A percentile compares a stretch with the other conserved stretches of the same genome.
Evolutionary conservation across 1,284 basidiomycete genomes (phyloP).

Genomic region (Amylostereum chailletii): DNA sequence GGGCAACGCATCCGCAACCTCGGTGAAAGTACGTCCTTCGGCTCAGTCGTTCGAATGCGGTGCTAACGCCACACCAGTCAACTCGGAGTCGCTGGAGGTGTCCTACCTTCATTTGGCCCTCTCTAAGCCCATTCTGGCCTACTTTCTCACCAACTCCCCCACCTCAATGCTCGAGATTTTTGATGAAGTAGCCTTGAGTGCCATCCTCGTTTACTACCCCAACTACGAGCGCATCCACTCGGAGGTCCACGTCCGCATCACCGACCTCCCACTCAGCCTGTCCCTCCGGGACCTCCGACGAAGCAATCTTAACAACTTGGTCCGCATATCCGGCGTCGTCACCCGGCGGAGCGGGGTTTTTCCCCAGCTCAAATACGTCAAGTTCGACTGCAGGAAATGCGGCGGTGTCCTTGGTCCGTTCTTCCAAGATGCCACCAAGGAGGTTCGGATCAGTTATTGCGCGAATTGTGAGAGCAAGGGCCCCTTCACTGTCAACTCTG

Average conservation of each 20-base stretch:
- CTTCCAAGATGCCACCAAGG: conserved; percentile 93
- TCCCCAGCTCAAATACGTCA: conserved; percentile 98
- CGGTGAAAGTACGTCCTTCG: conserved; percentile 74
- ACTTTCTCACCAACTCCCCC: conserved; percentile 95
- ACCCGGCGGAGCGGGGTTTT: conserved; percentile 95
- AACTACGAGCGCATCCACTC: conserved; percentile 95
- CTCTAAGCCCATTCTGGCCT: conserved; percentile 92
- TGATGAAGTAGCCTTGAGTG: conserved; percentile 91
- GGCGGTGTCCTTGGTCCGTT: conserved; percentile 91
- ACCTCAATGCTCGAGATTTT: conserved; percentile 90
- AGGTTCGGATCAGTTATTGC: conserved; percentile 93
- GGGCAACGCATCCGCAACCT: conserved; percentile 89
- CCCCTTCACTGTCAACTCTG: conserved; percentile 94
- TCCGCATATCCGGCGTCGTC: conserved; percentile 95
- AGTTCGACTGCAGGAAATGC: conserved; percentile 96
- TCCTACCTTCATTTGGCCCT: conserved; percentile 89
- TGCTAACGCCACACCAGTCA: conserved; percentile 44
- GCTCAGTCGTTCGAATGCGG: background rate
- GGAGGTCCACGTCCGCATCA: conserved; percentile 96
- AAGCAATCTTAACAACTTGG: conserved; percentile 88
- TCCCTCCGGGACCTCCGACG: conserved; percentile 93
- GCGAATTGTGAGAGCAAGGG: conserved; percentile 91
- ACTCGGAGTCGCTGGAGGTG: conserved; percentile 95
- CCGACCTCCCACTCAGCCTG: conserved; percentile 84
- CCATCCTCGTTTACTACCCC: conserved; percentile 93